Evolutionary conservation across 2,329 filamentous ascomycete genomes (phyloP).

Genomic region (Xylariales sp.): DNA sequence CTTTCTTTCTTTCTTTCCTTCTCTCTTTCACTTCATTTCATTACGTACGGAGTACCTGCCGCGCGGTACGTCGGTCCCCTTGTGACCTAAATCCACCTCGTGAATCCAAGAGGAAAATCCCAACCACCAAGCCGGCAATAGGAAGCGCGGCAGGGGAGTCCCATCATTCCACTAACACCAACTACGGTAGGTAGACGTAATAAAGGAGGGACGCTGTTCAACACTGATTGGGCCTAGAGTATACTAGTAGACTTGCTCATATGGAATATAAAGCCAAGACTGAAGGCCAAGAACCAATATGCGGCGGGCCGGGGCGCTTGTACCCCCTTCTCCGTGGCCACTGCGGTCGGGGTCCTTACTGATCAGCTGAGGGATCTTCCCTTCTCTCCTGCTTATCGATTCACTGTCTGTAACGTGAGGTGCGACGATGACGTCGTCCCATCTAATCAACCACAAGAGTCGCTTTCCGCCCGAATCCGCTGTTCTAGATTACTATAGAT

Average conservation of each 20-base stretch:
- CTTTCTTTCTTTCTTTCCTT: neutral
- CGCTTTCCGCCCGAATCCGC: no score
- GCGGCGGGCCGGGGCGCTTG: conserved; percentile 14
- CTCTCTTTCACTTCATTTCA: conserved; percentile 7
- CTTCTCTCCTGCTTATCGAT: no score
- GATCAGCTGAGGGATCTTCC: conserved; percentile 2
- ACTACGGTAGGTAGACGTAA: neutral
- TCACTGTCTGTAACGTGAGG: no score
- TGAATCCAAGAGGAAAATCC: conserved; percentile 8
- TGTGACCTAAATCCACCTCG: neutral
- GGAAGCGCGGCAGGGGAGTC: no score
- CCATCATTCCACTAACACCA: no score
- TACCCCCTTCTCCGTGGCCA: neutral
- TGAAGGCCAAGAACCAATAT: conserved; percentile 19
- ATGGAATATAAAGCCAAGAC: no score
- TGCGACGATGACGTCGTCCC: no score
- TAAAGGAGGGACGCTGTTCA: neutral
- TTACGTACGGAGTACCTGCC: neutral
- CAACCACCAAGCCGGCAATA: conserved; percentile 14
- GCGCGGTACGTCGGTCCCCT: neutral
- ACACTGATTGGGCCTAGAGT: no score
- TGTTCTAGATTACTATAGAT: no score
- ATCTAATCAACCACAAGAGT: no score
- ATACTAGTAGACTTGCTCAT: no score
- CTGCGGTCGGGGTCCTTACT: conserved; percentile 6